Conservation (phyloP, 257 asterid genomes). For the Datura wrightii region DNA sequence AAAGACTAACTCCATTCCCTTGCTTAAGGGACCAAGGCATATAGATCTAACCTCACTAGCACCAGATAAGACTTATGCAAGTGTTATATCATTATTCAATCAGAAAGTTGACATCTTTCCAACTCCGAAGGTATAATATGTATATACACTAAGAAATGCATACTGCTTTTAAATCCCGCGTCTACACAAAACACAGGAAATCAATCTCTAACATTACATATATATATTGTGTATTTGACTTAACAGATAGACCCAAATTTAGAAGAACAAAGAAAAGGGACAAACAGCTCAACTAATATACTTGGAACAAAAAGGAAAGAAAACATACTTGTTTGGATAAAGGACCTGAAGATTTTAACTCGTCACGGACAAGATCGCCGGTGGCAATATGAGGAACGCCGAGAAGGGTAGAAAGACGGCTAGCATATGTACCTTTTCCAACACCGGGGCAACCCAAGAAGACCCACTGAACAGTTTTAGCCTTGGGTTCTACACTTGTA, state of each 20-base stretch:
- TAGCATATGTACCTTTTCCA: conserved; percentile 96
- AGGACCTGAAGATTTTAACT: conserved; percentile 72
- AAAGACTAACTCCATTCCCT: neutral
- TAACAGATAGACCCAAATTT: neutral
- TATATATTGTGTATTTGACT: neutral
- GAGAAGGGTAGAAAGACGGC: conserved; percentile 81
- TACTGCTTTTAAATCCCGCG: too few species aligned
- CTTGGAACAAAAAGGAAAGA: too few species aligned
- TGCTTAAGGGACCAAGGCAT: neutral
- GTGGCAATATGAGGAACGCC: conserved; percentile 98
- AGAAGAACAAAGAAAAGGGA: neutral
- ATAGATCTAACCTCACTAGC: conserved; percentile 1
- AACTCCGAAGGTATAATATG: neutral
- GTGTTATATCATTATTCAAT: neutral
- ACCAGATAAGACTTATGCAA: neutral
- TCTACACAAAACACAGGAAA: too few species aligned
- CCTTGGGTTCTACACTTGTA: conserved; percentile 61
- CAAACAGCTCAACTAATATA: neutral
- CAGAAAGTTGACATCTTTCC: neutral
- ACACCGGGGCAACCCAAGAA: conserved; percentile 98
- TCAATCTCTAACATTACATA: too few species aligned
- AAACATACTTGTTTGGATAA: conserved; percentile 66
- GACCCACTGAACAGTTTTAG: conserved; percentile 81
- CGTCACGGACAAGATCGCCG: conserved; percentile 98
- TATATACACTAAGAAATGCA: too few species aligned